phyloP scores from a whole-genome alignment of 1,284 basidiomycete species.

The Ceratobasidium sp. region DNA sequence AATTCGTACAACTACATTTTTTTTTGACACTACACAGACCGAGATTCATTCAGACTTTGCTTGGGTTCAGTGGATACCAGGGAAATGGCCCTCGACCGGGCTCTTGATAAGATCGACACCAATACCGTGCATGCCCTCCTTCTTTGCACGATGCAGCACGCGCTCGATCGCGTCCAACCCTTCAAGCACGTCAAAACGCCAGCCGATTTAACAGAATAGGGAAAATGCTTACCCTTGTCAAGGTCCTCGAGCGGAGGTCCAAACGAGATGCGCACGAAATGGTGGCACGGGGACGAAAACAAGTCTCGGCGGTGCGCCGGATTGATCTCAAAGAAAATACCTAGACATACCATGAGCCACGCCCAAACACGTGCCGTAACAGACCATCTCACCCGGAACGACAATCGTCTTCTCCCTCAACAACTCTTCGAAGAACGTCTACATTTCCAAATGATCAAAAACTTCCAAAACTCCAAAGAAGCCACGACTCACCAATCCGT shows the following conservation, averaged over 20 bases:
- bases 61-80: conserved; percentile 20
- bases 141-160: conserved; percentile 78
- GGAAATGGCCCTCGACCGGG: conserved; percentile 33
- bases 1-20: not conserved
- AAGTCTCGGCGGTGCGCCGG: conserved; percentile 84
- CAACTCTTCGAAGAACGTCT: conserved; percentile 95
- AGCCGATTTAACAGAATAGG: not conserved
- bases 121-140: conserved; percentile 65
- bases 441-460: conserved; percentile 12
- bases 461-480: not conserved
- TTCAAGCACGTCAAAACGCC: conserved; percentile 50
- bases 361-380: conserved; percentile 55
- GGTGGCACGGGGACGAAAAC: conserved; percentile 91
- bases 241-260: conserved; percentile 88
- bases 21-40: too few relatives aligned
- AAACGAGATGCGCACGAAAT: conserved; percentile 88
- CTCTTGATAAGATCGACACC: conserved; percentile 48
- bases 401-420: conserved; percentile 92
- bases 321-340: conserved; percentile 90
- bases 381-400: conserved; percentile 72
- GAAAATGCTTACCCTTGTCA: conserved; percentile 71
- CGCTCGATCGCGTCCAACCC: conserved; percentile 88
- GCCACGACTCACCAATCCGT: conserved; percentile 75
- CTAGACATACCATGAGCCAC: conserved; percentile 60
- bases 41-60: not conserved